Percentiles rank a stretch among this genome's conserved stretches.
These are phyloP conservation scores for Fonsecaea pedrosoi DNA, from an alignment of 2,329 filamentous ascomycete species.

Conservation along the genomic window DNA sequence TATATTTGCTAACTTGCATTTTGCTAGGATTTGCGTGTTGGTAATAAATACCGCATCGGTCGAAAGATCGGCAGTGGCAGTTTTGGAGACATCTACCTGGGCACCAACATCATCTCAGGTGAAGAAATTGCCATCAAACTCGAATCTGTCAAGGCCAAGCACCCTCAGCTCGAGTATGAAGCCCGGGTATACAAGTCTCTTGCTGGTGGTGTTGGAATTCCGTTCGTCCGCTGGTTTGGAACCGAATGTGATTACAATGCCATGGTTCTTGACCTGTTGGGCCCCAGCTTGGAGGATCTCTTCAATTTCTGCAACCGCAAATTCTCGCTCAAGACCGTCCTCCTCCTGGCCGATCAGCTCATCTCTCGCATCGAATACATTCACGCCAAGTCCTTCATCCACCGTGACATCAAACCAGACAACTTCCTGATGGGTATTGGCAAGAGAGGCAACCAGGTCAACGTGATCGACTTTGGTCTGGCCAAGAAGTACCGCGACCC, in stretches of 20 bases:
- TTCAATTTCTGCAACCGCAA: constrained; percentile 99
- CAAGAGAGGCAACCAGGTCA: constrained; percentile 99
- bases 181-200: constrained; percentile 87
- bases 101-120: constrained; percentile 99
- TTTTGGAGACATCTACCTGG: constrained; percentile 98
- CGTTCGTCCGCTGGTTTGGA: constrained; percentile 99
- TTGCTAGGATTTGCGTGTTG: constrained; percentile 90
- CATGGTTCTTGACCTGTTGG: constrained; percentile 97
- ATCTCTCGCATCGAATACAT: constrained; percentile 99
- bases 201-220: constrained; percentile 95
- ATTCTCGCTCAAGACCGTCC: constrained; percentile 97
- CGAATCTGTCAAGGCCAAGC: constrained; percentile 99
- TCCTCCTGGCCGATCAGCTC: constrained; percentile 94
- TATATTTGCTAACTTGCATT: constrained; percentile 18
- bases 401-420: constrained; percentile 99
- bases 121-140: constrained; percentile 99
- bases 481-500: constrained; percentile 99
- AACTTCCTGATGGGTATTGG: constrained; percentile 99
- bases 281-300: constrained; percentile 92
- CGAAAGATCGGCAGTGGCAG: constrained; percentile 98
- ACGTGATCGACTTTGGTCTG: constrained; percentile 97
- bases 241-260: constrained; percentile 99
- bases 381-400: constrained; percentile 98
- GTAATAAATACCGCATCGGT: constrained; percentile 99
- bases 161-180: constrained; percentile 98